Evolutionary conservation across 75 land plant genomes (phyloP), one percentile per base, ranked within the genome.

Genomic region (Cryptomeria japonica): DNA sequence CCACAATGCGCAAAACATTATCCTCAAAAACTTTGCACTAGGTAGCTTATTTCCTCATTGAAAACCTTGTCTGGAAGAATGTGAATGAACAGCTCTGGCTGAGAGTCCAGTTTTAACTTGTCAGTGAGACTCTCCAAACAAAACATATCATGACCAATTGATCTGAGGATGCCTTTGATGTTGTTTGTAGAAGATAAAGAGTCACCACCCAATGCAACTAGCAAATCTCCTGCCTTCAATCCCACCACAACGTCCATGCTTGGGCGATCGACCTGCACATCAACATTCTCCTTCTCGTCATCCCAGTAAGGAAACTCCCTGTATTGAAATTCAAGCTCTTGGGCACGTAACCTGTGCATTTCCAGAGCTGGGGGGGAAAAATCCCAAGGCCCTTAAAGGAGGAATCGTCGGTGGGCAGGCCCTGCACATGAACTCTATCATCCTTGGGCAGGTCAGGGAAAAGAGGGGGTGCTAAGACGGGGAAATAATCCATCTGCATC

Each of bases 391-490:
- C n/a, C n/a, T n/a, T n/a, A n/a, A n/a, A n/a, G n/a, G n/a, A n/a
- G n/a, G n/a, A 94, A 46, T 98, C 99, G 0, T 98, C 99, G 18
- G 96, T 97, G 12, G 99, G 97, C 18, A 93, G 85, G 55, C 99
- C 99, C 31, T 95, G 97, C 16, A 96, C 99, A 86, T 98, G 99
- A 1, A 95, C 98, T 47, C 94, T 91, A 78, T 95, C 95, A 85
- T 94, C 94, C 39, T 92, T 89, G 1, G 97, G 95, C 18, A 89
- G 83, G 22, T 93, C 94, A 6, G 90, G 87, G 92, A 93, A 89
- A 18, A 89, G 88, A 86, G 89, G 84, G 88, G 88, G 80, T 6
- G 90, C 89, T 16, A 55, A 0, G 13, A 16, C 56, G 56, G 80
- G 79, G 18, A 61, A 76, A 53, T 38, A 84, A 80, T 89, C 93